phyloP scores from a whole-genome alignment of 495 filamentous ascomycete species.

The Aspergillus taichungensis region DNA sequence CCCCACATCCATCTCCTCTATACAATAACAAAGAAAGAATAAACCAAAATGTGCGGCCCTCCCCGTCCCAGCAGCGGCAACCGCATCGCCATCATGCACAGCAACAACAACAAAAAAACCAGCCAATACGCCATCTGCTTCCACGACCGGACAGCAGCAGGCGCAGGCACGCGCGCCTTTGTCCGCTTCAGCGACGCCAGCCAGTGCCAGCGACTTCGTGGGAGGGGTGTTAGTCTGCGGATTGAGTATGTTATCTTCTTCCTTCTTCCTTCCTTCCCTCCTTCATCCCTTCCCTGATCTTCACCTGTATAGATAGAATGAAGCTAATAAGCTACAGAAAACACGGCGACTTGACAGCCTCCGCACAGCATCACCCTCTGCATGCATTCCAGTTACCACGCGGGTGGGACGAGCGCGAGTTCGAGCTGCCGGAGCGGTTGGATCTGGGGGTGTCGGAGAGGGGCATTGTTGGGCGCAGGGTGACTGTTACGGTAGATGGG shows the following conservation, averaged over 20 bases:
- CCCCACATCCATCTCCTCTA: not conserved
- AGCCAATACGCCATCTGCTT: slow-evolving; percentile 25
- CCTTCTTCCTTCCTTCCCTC: not conserved
- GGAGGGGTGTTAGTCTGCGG: slow-evolving; percentile 19
- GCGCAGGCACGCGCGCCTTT: not conserved
- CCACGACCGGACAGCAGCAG: slow-evolving; percentile 10
- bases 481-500: slow-evolving; percentile 23
- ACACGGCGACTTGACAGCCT: slow-evolving; percentile 27
- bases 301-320: not conserved
- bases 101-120: slow-evolving; percentile 8
- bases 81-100: slow-evolving; percentile 21
- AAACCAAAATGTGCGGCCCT: slow-evolving; percentile 6
- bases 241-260: slow-evolving; percentile 25
- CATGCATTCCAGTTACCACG: slow-evolving; percentile 15
- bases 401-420: slow-evolving; percentile 28
- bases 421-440: slow-evolving; percentile 47
- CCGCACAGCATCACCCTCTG: slow-evolving; percentile 7
- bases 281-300: not conserved
- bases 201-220: slow-evolving; percentile 9
- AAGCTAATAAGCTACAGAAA: slow-evolving; percentile 15
- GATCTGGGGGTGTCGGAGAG: slow-evolving; percentile 42
- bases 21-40: not conserved
- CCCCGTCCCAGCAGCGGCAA: slow-evolving; percentile 10
- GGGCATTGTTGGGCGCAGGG: slow-evolving; percentile 33
- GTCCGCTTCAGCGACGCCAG: too few relatives aligned